phyloP scores from a whole-genome alignment of 75 land plant species.

The Adiantum capillusveneris region DNA sequence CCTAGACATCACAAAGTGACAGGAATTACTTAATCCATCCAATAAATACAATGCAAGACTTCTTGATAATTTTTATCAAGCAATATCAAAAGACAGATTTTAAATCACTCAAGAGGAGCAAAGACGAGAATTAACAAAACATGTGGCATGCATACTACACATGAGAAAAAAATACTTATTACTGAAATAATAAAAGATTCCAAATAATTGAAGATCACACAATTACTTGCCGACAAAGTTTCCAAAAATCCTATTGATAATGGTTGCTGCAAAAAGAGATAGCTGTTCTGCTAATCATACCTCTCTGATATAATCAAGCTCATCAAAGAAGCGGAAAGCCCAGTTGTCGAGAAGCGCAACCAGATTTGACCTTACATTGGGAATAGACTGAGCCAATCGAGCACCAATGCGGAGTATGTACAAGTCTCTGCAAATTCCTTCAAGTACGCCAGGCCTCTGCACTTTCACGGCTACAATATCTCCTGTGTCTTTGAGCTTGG shows the following conservation, averaged over 20 bases:
- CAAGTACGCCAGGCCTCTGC: conserved; percentile 44
- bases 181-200: too few relatives aligned
- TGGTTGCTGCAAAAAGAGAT: too few relatives aligned
- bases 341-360: conserved; percentile 48
- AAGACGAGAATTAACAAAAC: too few relatives aligned
- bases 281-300: too few relatives aligned
- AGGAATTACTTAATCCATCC: neutral
- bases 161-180: too few relatives aligned
- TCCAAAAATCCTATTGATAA: too few relatives aligned
- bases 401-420: conserved; percentile 29
- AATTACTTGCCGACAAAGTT: too few relatives aligned
- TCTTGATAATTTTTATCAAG: neutral
- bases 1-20: conserved; percentile 22
- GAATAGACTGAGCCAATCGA: conserved; percentile 15
- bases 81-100: neutral
- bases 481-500: conserved; percentile 22
- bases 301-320: conserved; percentile 47
- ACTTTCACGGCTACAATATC: conserved; percentile 43
- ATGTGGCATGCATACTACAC: too few relatives aligned
- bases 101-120: too few relatives aligned
- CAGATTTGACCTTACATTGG: conserved; percentile 28
- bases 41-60: neutral
- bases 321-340: conserved; percentile 50
- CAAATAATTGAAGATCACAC: too few relatives aligned
- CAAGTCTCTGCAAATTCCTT: conserved; percentile 43